A percentile compares a stretch with the other conserved stretches of the same genome.
phyloP scores from a whole-genome alignment of 1,284 basidiomycete genomes.

The Apiotrichum sp. region DNA sequence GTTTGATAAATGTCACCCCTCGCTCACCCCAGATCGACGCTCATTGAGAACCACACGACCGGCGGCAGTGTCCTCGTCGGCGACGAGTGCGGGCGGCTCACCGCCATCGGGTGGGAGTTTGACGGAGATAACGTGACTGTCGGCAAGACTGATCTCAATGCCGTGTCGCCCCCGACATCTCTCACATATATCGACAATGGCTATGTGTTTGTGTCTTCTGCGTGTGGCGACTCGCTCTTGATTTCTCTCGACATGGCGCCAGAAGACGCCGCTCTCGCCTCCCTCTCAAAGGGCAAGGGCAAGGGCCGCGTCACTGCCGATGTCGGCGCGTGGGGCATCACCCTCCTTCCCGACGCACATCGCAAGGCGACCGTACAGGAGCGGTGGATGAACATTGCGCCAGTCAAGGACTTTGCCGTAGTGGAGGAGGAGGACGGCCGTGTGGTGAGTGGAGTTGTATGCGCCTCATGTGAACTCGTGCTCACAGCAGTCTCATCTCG shows the following conservation, averaged over 20 bases:
- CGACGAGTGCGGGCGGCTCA: constrained; percentile 69
- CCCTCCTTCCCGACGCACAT: constrained; percentile 13
- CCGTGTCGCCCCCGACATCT: constrained; percentile 70
- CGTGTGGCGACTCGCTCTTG: constrained; percentile 73
- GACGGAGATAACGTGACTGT: constrained; percentile 50
- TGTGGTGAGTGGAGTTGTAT: constrained; percentile 53
- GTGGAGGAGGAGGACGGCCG: constrained; percentile 69
- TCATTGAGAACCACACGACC: constrained; percentile 15
- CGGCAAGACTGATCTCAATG: constrained; percentile 63
- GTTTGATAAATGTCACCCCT: constrained; percentile 11
- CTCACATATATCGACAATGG: constrained; percentile 70
- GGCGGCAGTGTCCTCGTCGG: constrained; percentile 60
- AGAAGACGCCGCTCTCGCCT: no score
- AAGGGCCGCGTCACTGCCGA: constrained; percentile 33
- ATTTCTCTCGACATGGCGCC: constrained; percentile 47
- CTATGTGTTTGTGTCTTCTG: constrained; percentile 73
- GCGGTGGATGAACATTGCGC: constrained; percentile 73
- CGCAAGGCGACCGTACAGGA: constrained; percentile 56
- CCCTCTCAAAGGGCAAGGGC: constrained; percentile 27
- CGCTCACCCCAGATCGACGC: constrained; percentile 49
- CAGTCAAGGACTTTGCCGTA: constrained; percentile 75
- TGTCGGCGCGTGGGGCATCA: constrained; percentile 47
- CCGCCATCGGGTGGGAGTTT: constrained; percentile 57
- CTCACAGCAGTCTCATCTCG: constrained; percentile 60
- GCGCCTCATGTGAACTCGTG: no score